phyloP scores from a whole-genome alignment of 768 basidiomycete species.

The Lactarius vividus region DNA sequence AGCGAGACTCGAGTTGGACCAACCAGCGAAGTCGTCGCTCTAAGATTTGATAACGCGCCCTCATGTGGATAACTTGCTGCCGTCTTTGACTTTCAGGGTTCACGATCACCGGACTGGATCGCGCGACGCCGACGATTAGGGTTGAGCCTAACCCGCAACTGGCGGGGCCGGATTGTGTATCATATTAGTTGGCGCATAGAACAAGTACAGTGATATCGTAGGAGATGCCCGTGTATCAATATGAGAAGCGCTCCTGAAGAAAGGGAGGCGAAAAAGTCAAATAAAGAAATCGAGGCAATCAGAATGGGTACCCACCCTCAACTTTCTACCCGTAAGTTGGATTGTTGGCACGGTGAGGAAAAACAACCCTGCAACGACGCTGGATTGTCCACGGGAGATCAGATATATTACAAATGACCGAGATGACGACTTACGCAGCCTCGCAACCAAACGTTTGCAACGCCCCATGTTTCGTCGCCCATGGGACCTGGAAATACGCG shows the following conservation, averaged over 20 bases:
- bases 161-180: background rate
- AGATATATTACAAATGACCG: background rate
- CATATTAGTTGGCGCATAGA: background rate
- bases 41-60: background rate
- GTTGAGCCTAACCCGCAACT: background rate
- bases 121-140: background rate
- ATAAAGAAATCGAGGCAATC: background rate
- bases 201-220: background rate
- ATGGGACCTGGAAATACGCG: slow-evolving; percentile 64
- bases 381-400: slow-evolving; percentile 22
- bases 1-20: background rate
- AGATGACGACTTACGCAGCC: slow-evolving; percentile 46
- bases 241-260: slow-evolving; percentile 20
- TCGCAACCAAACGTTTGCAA: slow-evolving; percentile 62
- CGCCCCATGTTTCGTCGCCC: slow-evolving; percentile 59
- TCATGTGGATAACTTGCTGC: background rate
- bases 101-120: background rate
- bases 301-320: slow-evolving; percentile 42
- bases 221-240: background rate
- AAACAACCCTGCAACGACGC: slow-evolving; percentile 51
- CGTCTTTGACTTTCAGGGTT: background rate
- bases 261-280: background rate
- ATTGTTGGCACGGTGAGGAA: slow-evolving; percentile 50
- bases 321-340: slow-evolving; percentile 45
- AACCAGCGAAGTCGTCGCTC: background rate